Evolutionary conservation across 371 early-diverging fungal species (phyloP).

Genomic region (Mortierella sp.): DNA sequence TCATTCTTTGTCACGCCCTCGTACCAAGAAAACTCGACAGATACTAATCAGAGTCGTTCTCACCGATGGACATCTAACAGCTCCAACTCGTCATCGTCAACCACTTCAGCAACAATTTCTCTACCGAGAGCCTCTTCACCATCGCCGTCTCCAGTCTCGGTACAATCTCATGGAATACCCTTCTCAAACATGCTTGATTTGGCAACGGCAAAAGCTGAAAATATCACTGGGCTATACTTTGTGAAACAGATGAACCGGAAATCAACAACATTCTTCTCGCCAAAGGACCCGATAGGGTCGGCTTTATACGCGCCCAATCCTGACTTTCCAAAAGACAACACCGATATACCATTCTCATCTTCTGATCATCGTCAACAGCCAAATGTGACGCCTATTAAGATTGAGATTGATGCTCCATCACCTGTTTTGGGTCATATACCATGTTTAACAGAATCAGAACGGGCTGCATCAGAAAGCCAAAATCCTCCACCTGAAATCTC

Average conservation of each 20-base stretch:
- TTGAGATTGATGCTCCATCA: constrained; percentile 7
- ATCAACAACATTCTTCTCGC: not conserved
- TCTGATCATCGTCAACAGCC: not conserved
- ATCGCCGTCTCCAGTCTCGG: constrained; percentile 1
- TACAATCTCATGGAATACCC: constrained; percentile 18
- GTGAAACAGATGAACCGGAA: constrained; percentile 40
- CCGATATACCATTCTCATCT: not conserved
- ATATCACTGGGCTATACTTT: constrained; percentile 51
- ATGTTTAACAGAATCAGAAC: not conserved
- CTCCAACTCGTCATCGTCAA: constrained; percentile 15
- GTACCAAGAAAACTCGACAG: not conserved
- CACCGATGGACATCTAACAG: not conserved
- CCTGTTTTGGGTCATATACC: not conserved
- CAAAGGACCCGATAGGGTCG: not conserved
- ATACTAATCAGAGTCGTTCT: not conserved
- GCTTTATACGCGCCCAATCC: not conserved
- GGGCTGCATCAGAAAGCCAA: not conserved
- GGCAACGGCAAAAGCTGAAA: constrained; percentile 52
- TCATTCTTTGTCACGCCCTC: constrained; percentile 32
- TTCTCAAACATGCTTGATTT: constrained; percentile 47
- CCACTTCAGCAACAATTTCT: constrained; percentile 16
- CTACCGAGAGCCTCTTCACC: constrained; percentile 25
- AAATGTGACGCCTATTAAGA: not conserved
- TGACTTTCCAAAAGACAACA: not conserved
- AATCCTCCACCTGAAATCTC: not conserved